Evolutionary conservation across 805 yeast species (phyloP), one percentile per base, ranked within the genome.

Genomic region (Lipomyces mesembrius): DNA sequence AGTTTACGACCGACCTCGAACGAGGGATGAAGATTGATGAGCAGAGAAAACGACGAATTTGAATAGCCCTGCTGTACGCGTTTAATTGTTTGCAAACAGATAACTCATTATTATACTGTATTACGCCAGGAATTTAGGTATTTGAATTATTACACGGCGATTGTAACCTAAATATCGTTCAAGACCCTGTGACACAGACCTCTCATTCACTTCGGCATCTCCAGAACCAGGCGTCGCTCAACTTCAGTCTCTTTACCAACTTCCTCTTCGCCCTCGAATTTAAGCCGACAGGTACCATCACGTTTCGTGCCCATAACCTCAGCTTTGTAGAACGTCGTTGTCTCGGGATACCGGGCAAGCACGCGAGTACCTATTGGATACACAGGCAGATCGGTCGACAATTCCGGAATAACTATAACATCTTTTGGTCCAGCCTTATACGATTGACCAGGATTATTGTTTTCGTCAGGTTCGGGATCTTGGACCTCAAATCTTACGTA

Each of bases 401-500:
- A 73, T 1, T 88, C 84, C 0, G 96, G 91, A 55, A 95, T 89
- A 51, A 90, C 79, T 27, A 91, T 83, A 2, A 91, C 78, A 71
- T 95, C 98, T 74, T 88, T 89, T 83, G 90, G 87, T 25, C 85
- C 88, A 9, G 97, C 92, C 73, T 88, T 89, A 79, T 88, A 95
- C 0, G 90, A 82, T 73, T 89, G 94, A 1, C 97, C 97, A 3
- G 93, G 90, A 65, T 93, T 91, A 69, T 90, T 91, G 72, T 87
- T 84, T 74, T 94, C 98, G 75, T 95, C 99, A 0, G 99, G 98
- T 74, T 95, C 99, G 0, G 98, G 97, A 77, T 95, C 99, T 73
- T 91, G 86, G n/a, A 95, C 93, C 78, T 95, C 98, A 76, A 88
- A 92, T 66, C 85, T 83, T 34, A 32, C 17, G 29, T 20, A 3